Percentiles rank a stretch among this genome's conserved stretches.
Conservation (phyloP, 208 protist species). For the Leptomonas pyrrhocoris region DNA sequence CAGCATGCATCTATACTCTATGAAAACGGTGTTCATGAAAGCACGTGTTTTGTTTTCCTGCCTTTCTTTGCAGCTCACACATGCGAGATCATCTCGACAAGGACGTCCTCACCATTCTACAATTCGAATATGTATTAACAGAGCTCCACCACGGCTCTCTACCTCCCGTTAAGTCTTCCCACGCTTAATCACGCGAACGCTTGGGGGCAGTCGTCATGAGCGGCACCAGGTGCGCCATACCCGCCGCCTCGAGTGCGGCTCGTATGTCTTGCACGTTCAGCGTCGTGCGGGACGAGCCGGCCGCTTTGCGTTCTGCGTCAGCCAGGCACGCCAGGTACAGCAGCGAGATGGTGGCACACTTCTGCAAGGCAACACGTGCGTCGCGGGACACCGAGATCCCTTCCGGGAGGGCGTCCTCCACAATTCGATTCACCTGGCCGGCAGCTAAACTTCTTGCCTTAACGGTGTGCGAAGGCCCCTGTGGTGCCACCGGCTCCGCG, state of each 20-base stretch:
- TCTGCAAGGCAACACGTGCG: constrained; percentile 77
- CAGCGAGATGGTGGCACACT: constrained; percentile 70
- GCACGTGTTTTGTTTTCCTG: too few species aligned
- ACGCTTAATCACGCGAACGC: constrained; percentile 35
- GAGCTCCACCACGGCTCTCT: too few species aligned
- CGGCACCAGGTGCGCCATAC: constrained; percentile 70
- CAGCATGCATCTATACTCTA: too few species aligned
- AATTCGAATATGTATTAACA: too few species aligned
- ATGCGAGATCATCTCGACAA: too few species aligned
- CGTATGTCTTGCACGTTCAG: constrained; percentile 72
- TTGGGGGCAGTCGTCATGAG: constrained; percentile 59
- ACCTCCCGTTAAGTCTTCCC: too few species aligned
- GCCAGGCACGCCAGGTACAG: constrained; percentile 79
- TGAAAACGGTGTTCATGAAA: too few species aligned
- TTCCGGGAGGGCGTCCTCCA: constrained; percentile 55
- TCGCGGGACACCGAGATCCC: constrained; percentile 72
- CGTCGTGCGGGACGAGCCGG: constrained; percentile 53
- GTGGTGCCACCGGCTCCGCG: neutral
- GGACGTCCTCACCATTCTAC: too few species aligned
- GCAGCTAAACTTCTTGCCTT: constrained; percentile 56
- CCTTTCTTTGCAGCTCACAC: too few species aligned
- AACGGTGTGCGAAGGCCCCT: neutral
- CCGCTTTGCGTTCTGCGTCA: constrained; percentile 58
- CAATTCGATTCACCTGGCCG: constrained; percentile 75
- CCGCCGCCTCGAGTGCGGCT: constrained; percentile 63